A percentile compares a stretch with the other conserved stretches of the same genome.
Conservation (phyloP, 1,284 basidiomycete species). For the Irpex sp. region DNA sequence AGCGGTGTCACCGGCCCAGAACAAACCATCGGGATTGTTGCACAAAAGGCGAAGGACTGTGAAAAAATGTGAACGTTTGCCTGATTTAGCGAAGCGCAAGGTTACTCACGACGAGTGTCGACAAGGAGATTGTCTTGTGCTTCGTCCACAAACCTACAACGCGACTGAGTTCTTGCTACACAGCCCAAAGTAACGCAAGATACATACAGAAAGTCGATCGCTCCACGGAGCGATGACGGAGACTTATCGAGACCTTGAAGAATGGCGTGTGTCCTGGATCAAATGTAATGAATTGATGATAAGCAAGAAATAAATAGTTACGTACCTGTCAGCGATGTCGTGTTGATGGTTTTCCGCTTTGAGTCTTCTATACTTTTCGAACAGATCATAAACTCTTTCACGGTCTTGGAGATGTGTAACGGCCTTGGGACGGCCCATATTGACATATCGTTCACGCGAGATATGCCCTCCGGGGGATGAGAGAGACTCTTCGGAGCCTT, state of each 20-base stretch:
- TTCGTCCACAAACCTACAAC: constrained; percentile 66
- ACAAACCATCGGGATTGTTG: constrained; percentile 59
- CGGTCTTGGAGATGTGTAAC: constrained; percentile 42
- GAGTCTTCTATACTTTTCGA: constrained; percentile 42
- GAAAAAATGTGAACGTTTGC: not conserved
- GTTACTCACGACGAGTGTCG: constrained; percentile 50
- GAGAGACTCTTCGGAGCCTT: constrained; percentile 51
- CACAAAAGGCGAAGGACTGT: constrained; percentile 60
- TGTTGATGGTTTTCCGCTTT: constrained; percentile 42
- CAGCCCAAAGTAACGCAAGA: not conserved
- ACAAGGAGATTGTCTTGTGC: constrained; percentile 63
- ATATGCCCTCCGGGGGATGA: constrained; percentile 33
- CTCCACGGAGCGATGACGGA: constrained; percentile 31
- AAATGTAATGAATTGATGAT: not conserved
- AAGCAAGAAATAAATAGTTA: constrained; percentile 18
- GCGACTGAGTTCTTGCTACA: not conserved
- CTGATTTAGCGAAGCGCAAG: too few relatives aligned
- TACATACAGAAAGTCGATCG: constrained; percentile 56
- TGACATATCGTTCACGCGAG: constrained; percentile 38
- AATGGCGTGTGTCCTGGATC: constrained; percentile 46
- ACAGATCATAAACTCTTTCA: constrained; percentile 44
- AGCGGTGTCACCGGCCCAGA: constrained; percentile 79
- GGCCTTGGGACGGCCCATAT: constrained; percentile 36
- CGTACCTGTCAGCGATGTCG: constrained; percentile 56
- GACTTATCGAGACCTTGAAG: constrained; percentile 31